phyloP scores from a whole-genome alignment of 257 asterid genomes.

The Solanum rostratum region DNA sequence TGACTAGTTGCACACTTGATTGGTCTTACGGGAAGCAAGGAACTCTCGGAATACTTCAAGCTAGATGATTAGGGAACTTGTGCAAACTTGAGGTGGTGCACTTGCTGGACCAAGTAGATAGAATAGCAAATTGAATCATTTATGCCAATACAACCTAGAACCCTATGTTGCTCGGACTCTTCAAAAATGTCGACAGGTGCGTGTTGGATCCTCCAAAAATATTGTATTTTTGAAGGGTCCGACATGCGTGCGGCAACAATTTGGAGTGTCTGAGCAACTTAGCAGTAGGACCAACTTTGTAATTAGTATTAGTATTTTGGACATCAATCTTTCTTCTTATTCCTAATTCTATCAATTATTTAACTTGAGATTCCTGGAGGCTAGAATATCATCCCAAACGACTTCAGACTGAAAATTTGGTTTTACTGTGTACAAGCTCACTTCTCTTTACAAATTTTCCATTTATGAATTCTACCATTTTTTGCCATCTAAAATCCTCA shows the following conservation, averaged over 20 bases:
- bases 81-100: not conserved
- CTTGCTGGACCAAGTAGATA: not conserved
- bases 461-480: not conserved
- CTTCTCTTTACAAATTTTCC: not conserved
- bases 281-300: not conserved
- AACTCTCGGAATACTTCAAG: not conserved
- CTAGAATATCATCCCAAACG: not conserved
- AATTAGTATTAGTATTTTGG: not conserved
- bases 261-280: no score
- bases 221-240: no score
- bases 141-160: not conserved
- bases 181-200: no score
- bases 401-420: not conserved
- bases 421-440: not conserved
- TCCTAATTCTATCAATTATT: not conserved
- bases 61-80: not conserved
- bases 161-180: no score
- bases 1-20: not conserved
- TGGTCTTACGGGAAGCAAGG: not conserved
- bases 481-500: conserved; percentile 9
- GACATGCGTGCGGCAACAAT: no score
- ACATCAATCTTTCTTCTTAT: not conserved
- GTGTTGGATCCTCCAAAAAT: no score
- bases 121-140: not conserved
- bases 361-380: not conserved